phyloP scores from a whole-genome alignment of 2,329 filamentous ascomycete species.

The Sporothrix variecibatus region DNA sequence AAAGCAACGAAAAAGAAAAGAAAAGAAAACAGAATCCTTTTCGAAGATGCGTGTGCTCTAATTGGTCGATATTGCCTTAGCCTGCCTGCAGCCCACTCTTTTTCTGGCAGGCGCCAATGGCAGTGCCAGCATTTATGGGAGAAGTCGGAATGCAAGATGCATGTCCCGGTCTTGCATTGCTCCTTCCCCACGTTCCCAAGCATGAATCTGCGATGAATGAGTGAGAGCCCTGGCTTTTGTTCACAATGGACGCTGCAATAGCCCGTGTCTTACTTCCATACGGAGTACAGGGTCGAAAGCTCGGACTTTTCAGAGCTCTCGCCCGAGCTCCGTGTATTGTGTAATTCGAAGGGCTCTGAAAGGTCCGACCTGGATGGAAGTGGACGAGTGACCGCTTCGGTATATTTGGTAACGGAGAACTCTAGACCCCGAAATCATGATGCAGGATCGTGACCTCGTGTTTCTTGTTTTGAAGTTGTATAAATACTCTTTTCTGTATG shows the following conservation, averaged over 20 bases:
- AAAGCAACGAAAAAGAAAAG: conserved; percentile 6
- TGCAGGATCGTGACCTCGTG: neutral
- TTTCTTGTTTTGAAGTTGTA: neutral
- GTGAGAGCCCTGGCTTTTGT: neutral
- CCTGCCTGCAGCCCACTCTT: conserved; percentile 6
- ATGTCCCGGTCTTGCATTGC: neutral
- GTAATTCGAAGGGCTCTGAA: neutral
- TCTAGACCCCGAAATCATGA: neutral
- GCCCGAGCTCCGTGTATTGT: conserved; percentile 1
- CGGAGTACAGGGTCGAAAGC: neutral
- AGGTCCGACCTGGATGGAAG: neutral
- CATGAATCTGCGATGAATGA: neutral
- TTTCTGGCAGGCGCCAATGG: conserved; percentile 12
- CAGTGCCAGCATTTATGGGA: conserved; percentile 14
- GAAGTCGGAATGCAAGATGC: conserved; percentile 21
- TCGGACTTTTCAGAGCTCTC: conserved; percentile 2
- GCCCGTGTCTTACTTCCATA: conserved; percentile 1
- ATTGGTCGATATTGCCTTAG: conserved; percentile 6
- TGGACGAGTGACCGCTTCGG: neutral
- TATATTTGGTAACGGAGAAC: conserved; percentile 4
- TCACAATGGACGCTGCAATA: neutral
- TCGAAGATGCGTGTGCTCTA: neutral
- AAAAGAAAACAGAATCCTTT: neutral
- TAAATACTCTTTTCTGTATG: neutral
- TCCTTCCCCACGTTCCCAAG: conserved; percentile 10